These are phyloP conservation scores for Neonectria faginata DNA, from an alignment of 2,329 filamentous ascomycete genomes.

Conservation along the genomic window DNA sequence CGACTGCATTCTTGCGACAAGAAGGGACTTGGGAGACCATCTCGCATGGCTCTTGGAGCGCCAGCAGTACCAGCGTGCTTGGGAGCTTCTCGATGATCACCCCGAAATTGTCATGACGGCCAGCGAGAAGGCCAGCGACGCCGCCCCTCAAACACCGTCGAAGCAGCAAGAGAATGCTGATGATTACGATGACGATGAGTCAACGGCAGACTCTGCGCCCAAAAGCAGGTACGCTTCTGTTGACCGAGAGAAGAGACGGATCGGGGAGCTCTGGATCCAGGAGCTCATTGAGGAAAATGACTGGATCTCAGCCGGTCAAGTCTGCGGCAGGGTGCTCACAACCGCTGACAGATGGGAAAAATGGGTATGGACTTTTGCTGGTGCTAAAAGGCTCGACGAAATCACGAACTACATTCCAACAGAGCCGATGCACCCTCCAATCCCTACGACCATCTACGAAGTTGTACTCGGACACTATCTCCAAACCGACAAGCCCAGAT, in stretches of 20 bases:
- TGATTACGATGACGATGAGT: slow-evolving; percentile 80
- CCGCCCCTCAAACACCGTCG: slow-evolving; percentile 56
- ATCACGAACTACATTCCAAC: slow-evolving; percentile 87
- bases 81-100: slow-evolving; percentile 89
- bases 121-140: slow-evolving; percentile 55
- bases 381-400: slow-evolving; percentile 87
- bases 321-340: slow-evolving; percentile 85
- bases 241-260: slow-evolving; percentile 87
- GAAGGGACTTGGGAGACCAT: slow-evolving; percentile 87
- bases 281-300: slow-evolving; percentile 80
- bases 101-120: slow-evolving; percentile 73
- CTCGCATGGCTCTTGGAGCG: slow-evolving; percentile 87
- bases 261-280: slow-evolving; percentile 94
- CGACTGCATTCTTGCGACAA: slow-evolving; percentile 93
- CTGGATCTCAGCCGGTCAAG: slow-evolving; percentile 82
- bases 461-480: slow-evolving; percentile 91
- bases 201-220: slow-evolving; percentile 67
- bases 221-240: slow-evolving; percentile 71
- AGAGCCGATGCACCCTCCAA: slow-evolving; percentile 79
- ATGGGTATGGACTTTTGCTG: slow-evolving; percentile 93
- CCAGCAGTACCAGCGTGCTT: slow-evolving; percentile 84
- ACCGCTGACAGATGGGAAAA: slow-evolving; percentile 90
- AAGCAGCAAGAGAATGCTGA: slow-evolving; percentile 57
- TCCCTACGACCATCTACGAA: slow-evolving; percentile 88
- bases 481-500: slow-evolving; percentile 77